These are phyloP conservation scores for Talaromyces sp. DNA, from an alignment of 2,329 filamentous ascomycete species.

Conservation along the genomic window DNA sequence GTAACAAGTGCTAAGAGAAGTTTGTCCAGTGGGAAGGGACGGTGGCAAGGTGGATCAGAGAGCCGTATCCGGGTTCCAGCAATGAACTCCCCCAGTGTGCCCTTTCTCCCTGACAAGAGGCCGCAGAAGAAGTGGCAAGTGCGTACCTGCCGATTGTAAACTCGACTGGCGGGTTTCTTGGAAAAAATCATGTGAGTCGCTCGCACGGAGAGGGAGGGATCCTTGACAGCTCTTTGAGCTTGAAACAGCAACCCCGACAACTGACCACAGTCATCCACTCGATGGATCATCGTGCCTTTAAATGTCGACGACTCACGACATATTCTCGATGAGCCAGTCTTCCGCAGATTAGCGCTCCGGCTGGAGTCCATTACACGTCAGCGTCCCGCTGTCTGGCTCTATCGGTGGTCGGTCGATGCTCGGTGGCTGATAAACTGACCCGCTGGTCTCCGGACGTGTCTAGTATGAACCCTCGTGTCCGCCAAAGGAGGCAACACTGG, in stretches of 20 bases:
- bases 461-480: not conserved
- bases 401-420: not conserved
- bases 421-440: not conserved
- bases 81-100: not conserved
- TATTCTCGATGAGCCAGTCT: not conserved
- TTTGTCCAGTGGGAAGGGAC: not conserved
- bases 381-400: not conserved
- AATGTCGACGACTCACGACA: not conserved
- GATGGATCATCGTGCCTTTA: not conserved
- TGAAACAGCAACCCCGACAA: not conserved
- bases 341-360: not conserved
- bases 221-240: not conserved
- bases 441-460: constrained; percentile 8
- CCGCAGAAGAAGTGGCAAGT: constrained; percentile 3
- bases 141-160: constrained; percentile 10
- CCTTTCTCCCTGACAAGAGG: not conserved
- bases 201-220: not conserved
- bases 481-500: not conserved
- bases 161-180: not conserved
- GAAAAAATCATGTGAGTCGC: constrained; percentile 3
- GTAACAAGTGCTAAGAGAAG: not conserved
- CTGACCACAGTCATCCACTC: not conserved
- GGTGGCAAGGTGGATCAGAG: not conserved
- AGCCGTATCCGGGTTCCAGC: not conserved
- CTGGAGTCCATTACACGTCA: constrained; percentile 1